Evolutionary conservation across 2,329 filamentous ascomycete genomes (phyloP), one percentile per base, ranked within the genome.

Genomic region (Fusarium xylarioides): DNA sequence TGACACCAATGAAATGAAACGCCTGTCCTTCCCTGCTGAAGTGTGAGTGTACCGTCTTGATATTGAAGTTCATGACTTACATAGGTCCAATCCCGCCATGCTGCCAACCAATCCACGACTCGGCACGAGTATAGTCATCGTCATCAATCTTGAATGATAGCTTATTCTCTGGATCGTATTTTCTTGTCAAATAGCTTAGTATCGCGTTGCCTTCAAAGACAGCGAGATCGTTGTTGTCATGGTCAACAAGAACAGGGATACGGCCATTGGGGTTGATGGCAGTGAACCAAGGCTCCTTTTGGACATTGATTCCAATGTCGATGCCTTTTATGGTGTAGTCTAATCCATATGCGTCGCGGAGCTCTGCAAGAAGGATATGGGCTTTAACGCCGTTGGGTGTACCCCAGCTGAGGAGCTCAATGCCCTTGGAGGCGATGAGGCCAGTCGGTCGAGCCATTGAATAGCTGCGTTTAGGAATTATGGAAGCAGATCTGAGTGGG

Each of bases 151-250:
- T 77, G 65, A 83, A 84, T 12, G 80, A 81, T 61, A 83, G 79
- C 62, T 73, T 78, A 63, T 80, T 44, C 50, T 93, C 89, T 0
- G 85, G 84, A 79, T 95, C 93, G 78, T 95, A 95, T 71, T 88
- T 88, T n/a, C 91, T 88, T 15, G 90, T 88, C 26, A 95, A 86
- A 80, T 95, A 95, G 66, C 89, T 85, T 77, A 95, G 86, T 76
- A 95, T 95, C 68, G 91, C 89, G 52, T 91, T 88, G 49, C 91
- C 91, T 81, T 96, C 93, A 76, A 95, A 95, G 34, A 95, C 89
- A 47, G 87, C 81, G 57, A 92, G 88, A 52, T 81, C 86, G 63
- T 83, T 83, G 69, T 89, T 86, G 80, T 92, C 89, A 73, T 92
- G 90, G 81, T 92, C 90, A 35, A 92, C 86, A 52, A 92, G 87